phyloP scores from a whole-genome alignment of 2,329 filamentous ascomycete species.

The Colletotrichum agaves region DNA sequence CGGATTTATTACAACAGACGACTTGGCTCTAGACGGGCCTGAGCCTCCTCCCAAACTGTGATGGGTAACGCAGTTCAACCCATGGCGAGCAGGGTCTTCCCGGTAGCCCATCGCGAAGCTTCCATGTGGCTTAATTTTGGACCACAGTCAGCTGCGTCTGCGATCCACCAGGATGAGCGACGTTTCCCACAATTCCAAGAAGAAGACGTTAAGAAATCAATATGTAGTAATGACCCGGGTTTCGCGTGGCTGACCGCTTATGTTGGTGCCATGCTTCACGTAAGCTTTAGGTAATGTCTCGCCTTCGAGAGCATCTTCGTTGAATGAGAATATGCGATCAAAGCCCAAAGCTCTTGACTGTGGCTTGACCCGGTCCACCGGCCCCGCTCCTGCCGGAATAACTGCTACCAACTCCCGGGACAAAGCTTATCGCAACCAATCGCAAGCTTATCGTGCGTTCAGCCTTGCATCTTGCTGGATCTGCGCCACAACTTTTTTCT shows the following conservation, averaged over 20 bases:
- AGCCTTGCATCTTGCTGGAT: slow-evolving; percentile 26
- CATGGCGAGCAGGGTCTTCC: background rate
- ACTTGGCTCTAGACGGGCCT: background rate
- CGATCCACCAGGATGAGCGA: slow-evolving; percentile 1
- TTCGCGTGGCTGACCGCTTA: slow-evolving; percentile 14
- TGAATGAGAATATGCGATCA: slow-evolving; percentile 9
- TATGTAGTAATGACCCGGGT: background rate
- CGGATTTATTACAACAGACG: background rate
- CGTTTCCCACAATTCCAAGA: background rate
- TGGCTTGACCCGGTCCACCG: background rate
- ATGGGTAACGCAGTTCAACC: slow-evolving; percentile 7
- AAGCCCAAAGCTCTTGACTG: slow-evolving; percentile 25
- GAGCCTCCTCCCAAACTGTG: slow-evolving; percentile 9
- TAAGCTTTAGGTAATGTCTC: slow-evolving; percentile 31
- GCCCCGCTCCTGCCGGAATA: slow-evolving; percentile 6
- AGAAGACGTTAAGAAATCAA: no score
- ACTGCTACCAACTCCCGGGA: slow-evolving; percentile 23
- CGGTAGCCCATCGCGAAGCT: slow-evolving; percentile 18
- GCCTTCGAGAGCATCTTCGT: background rate
- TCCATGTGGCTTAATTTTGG: background rate
- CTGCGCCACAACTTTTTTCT: slow-evolving; percentile 28
- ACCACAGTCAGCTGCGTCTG: background rate
- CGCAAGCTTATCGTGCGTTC: slow-evolving; percentile 17
- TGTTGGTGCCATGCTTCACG: slow-evolving; percentile 22
- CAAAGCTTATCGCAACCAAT: slow-evolving; percentile 34